phyloP scores from a whole-genome alignment of 164 flowering plant genomes.

The Sedum album region DNA sequence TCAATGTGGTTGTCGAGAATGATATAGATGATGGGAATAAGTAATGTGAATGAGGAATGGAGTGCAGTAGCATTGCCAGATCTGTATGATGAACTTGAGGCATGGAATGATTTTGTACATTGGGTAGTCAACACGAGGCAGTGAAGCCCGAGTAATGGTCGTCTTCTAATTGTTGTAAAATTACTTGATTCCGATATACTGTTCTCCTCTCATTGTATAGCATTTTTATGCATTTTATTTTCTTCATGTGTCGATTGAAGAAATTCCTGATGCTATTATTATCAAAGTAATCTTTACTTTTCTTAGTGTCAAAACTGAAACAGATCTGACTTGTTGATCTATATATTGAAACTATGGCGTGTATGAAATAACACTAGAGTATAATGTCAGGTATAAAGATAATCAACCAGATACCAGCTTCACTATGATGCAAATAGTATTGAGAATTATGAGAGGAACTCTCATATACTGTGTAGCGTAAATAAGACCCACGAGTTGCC shows the following conservation, averaged over 20 bases:
- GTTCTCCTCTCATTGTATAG: neutral
- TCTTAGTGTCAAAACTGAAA: neutral
- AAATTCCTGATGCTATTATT: too few relatives aligned
- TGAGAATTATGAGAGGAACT: constrained; percentile 2
- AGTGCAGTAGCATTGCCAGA: neutral
- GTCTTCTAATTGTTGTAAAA: neutral
- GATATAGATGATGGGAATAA: neutral
- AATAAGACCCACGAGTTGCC: too few relatives aligned
- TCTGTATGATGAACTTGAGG: neutral
- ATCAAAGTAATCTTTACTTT: neutral
- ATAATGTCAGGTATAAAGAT: neutral
- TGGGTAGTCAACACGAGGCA: neutral
- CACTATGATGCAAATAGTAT: neutral
- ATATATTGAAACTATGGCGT: neutral
- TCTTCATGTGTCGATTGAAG: neutral
- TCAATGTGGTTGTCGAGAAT: constrained; percentile 13
- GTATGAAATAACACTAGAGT: neutral
- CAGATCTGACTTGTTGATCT: neutral
- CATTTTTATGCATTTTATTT: neutral
- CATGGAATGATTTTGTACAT: neutral
- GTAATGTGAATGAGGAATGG: neutral
- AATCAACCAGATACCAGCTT: constrained; percentile 1
- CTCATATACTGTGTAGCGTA: constrained; percentile 2
- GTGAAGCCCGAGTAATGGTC: neutral
- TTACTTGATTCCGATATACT: neutral